phyloP scores from a whole-genome alignment of 202 grass and related monocot species.

The Hordeum pubiflorum region DNA sequence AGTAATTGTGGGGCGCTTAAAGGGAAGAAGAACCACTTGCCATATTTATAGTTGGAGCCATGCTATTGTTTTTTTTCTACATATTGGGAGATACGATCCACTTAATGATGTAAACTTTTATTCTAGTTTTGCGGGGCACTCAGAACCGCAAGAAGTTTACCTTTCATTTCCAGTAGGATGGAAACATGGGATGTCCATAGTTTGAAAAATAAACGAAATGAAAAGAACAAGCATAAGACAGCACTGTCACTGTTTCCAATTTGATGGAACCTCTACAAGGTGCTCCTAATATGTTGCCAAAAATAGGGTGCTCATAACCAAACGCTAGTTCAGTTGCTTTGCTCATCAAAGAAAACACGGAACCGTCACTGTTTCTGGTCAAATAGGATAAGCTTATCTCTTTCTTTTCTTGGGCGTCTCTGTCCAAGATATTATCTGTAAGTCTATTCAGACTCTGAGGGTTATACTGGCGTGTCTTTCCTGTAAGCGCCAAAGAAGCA shows the following conservation, averaged over 20 bases:
- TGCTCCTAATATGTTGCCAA: background rate
- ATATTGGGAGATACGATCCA: background rate
- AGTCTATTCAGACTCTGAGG: background rate
- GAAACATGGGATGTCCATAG: background rate
- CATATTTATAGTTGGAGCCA: background rate
- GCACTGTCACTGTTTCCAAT: background rate
- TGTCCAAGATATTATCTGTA: background rate
- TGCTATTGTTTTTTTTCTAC: background rate
- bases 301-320: background rate
- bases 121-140: background rate
- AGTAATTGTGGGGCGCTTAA: background rate
- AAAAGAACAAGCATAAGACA: background rate
- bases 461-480: background rate
- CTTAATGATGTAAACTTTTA: background rate
- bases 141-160: background rate
- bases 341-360: conserved; percentile 14
- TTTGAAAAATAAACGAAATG: background rate
- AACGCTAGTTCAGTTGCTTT: background rate
- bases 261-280: background rate
- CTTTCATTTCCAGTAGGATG: background rate
- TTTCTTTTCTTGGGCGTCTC: background rate
- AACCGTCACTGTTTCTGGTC: conserved; percentile 24
- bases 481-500: background rate
- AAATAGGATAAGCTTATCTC: conserved; percentile 18
- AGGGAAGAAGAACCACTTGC: too few relatives aligned